These are phyloP conservation scores for Lactarius tabidus DNA, from an alignment of 768 basidiomycete genomes.

Conservation along the genomic window DNA sequence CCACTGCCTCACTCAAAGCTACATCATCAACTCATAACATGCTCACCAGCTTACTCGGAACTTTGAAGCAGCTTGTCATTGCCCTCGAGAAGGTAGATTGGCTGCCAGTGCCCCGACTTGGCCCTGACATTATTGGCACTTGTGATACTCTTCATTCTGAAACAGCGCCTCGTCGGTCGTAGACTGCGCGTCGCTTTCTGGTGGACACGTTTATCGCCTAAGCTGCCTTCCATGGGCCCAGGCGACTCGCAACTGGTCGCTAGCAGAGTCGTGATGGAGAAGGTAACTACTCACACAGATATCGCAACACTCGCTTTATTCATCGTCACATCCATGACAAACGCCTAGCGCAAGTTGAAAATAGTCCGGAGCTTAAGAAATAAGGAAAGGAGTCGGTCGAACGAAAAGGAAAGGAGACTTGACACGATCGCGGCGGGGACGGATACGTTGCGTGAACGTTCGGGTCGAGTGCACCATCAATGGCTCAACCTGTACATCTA, in stretches of 20 bases:
- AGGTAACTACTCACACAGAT: neutral
- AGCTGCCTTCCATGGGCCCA: slow-evolving; percentile 41
- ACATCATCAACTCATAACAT: slow-evolving; percentile 75
- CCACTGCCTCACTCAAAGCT: slow-evolving; percentile 69
- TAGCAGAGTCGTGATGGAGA: too few species aligned
- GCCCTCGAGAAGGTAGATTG: too few species aligned
- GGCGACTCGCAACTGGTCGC: neutral
- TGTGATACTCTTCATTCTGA: slow-evolving; percentile 81
- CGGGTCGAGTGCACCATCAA: too few species aligned
- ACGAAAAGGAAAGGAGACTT: too few species aligned
- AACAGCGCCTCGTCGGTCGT: slow-evolving; percentile 79
- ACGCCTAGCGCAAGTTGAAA: neutral
- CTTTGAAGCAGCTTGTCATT: slow-evolving; percentile 85
- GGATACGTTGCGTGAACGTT: too few species aligned
- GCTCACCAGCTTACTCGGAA: slow-evolving; percentile 63
- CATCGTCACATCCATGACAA: slow-evolving; percentile 3
- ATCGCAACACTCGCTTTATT: slow-evolving; percentile 2
- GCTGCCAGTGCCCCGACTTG: slow-evolving; percentile 89
- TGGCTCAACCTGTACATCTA: too few species aligned
- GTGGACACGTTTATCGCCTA: slow-evolving; percentile 82
- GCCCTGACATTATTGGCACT: slow-evolving; percentile 83
- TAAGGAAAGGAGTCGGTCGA: too few species aligned
- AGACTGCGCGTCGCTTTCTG: too few species aligned
- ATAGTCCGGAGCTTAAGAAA: too few species aligned
- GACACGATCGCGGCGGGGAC: too few species aligned